Evolutionary conservation across 106 monocot genomes (phyloP).

Genomic region (Hemerocallis citrina): DNA sequence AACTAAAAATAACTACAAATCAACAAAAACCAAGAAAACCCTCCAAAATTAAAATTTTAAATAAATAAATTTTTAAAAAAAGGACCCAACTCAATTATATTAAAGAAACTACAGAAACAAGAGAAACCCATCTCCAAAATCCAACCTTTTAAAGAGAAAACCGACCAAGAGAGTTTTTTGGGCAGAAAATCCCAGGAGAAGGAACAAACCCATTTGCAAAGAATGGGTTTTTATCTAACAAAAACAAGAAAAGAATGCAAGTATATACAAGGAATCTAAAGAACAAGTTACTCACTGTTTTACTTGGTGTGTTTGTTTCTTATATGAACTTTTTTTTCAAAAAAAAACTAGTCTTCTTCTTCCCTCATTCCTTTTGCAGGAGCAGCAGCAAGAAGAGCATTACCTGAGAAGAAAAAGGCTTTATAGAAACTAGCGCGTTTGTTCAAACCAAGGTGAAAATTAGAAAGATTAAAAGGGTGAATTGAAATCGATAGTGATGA

Average conservation of each 20-base stretch:
- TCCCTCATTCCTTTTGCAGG: neutral
- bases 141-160: neutral
- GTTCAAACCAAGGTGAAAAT: conserved; percentile 1
- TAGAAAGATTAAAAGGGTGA: neutral
- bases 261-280: neutral
- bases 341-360: neutral
- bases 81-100: neutral
- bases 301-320: too few relatives aligned
- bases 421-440: neutral
- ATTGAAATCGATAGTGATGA: neutral
- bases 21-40: neutral
- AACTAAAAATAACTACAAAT: neutral
- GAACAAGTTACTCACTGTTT: neutral
- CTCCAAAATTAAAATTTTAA: neutral
- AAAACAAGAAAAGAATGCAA: neutral
- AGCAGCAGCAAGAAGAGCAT: neutral
- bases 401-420: neutral
- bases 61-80: neutral
- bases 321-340: too few relatives aligned
- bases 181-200: neutral
- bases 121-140: conserved; percentile 6
- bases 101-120: neutral
- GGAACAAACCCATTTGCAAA: neutral
- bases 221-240: neutral
- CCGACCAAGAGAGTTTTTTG: neutral